A percentile compares a stretch with the other conserved stretches of the same genome.
phyloP scores from a whole-genome alignment of 2,329 filamentous ascomycete species.

The Aureobasidium leucospermi region DNA sequence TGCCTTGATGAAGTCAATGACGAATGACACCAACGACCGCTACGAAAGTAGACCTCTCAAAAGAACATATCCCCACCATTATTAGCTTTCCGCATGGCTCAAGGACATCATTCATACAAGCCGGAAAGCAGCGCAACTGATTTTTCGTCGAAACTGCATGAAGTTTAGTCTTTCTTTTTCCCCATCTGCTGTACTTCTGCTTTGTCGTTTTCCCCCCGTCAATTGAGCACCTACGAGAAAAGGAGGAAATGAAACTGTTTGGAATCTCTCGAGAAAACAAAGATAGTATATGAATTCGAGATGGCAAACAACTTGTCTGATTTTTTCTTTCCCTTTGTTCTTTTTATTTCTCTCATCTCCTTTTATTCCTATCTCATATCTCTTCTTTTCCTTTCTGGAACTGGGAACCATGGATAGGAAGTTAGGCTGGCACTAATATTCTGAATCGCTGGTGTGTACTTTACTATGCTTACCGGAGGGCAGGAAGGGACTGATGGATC shows the following conservation, averaged over 20 bases:
- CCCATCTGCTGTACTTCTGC: conserved; percentile 6
- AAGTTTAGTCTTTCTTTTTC: conserved; percentile 2
- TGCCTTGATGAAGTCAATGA: conserved; percentile 20
- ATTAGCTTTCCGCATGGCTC: conserved; percentile 12
- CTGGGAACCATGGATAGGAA: background rate
- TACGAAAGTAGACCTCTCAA: conserved; percentile 19
- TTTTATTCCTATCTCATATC: background rate
- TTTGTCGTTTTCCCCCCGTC: background rate
- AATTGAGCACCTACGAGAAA: background rate
- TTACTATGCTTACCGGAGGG: background rate
- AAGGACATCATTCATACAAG: background rate
- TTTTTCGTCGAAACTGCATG: conserved; percentile 10
- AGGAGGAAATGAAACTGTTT: conserved; percentile 2
- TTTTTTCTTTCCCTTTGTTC: background rate
- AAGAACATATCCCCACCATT: conserved; percentile 15
- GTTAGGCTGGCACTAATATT: background rate
- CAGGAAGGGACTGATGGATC: background rate
- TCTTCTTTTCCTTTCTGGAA: background rate
- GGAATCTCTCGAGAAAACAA: conserved; percentile 4
- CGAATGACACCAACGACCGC: conserved; percentile 18
- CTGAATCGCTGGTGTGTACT: background rate
- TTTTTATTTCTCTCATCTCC: background rate
- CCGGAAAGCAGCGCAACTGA: conserved; percentile 4
- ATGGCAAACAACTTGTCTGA: conserved; percentile 5
- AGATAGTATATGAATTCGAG: conserved; percentile 10